Base-by-base conservation (phyloP, 768 basidiomycete species). In the Multifurca ochricompacta region DNA sequence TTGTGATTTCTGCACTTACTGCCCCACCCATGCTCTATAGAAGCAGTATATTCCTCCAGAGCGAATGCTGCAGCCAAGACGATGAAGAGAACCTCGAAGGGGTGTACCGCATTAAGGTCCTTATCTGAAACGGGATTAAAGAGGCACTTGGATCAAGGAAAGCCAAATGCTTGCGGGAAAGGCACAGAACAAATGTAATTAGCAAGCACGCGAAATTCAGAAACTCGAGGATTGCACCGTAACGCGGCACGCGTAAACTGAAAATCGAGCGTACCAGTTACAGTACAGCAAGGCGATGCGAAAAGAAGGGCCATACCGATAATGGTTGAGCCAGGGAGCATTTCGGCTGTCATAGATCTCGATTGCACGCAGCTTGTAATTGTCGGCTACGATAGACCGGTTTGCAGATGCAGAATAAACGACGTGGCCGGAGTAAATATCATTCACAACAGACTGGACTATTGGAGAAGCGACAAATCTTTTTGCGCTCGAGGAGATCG, bases 1-100 rank as follows among this genome's bases (percentile, higher is more conserved):
- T 51, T 28, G 47, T 52, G 41, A 44, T 28, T 21, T 45, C 31
- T 21, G 34, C 51, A 74, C 89, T 70, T 63, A 91, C 90, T 83
- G 41, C 79, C 77, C 88, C 87, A 92, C 23, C 92, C 91, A 63
- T 93, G 83, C 66, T 93, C 90, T 46, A 80, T 88, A 1, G 85
- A 80, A 4, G 89, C 80, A 0, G 91, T 91, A 66, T 94, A 93
- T 68, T 95, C 92, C 56, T 88, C 87, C 35, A 96, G 67, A 4
- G 83, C 72, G 61, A 95, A 92, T 1, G 91, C 91, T 4, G 75
- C 69, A 0, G 83, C 84, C 60, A 91, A 84, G 11, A 92, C 61
- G 45, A 91, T 77, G 65, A 94, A 94, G 9, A 81, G 69, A 18
- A 73, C 65, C 65, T 96, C 93, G 73, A 83, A 85, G 6, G 68